These are phyloP conservation scores for Botrytis squamosa DNA, from an alignment of 2,329 filamentous ascomycete genomes.

Conservation along the genomic window DNA sequence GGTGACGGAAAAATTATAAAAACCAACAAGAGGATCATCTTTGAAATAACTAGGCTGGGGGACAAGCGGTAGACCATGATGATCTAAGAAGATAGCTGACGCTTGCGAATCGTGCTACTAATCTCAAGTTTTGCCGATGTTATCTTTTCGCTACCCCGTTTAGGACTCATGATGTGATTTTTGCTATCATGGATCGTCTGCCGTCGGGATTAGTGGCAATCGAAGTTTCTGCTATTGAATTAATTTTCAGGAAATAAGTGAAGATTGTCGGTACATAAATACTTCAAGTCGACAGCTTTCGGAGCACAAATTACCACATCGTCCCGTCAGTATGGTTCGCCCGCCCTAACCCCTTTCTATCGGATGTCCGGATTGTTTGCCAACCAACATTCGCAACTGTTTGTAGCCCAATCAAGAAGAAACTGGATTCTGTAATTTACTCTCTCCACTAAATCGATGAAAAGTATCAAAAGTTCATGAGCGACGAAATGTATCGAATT, in stretches of 20 bases:
- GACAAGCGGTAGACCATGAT: neutral
- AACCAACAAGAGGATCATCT: neutral
- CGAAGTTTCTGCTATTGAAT: neutral
- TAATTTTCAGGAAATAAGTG: neutral
- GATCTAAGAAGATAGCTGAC: neutral
- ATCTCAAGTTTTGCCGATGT: neutral
- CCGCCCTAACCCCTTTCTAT: neutral
- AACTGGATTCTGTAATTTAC: neutral
- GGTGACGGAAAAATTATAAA: neutral
- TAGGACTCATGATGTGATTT: neutral
- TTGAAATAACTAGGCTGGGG: neutral
- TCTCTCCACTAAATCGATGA: too few species aligned
- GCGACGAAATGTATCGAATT: neutral
- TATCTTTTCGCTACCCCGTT: neutral
- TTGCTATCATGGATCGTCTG: neutral
- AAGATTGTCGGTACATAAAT: neutral
- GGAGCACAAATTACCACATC: neutral
- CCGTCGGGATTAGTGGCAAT: neutral
- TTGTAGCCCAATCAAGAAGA: neutral
- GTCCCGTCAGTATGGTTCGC: neutral
- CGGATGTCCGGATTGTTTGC: neutral
- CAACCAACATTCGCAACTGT: neutral
- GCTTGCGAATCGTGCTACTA: neutral
- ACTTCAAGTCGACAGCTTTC: neutral
- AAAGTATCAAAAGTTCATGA: neutral